A percentile compares a stretch with the other conserved stretches of the same genome.
Evolutionary conservation across 305 asterid genomes (phyloP).

Genomic region (Solanum hybrid): DNA sequence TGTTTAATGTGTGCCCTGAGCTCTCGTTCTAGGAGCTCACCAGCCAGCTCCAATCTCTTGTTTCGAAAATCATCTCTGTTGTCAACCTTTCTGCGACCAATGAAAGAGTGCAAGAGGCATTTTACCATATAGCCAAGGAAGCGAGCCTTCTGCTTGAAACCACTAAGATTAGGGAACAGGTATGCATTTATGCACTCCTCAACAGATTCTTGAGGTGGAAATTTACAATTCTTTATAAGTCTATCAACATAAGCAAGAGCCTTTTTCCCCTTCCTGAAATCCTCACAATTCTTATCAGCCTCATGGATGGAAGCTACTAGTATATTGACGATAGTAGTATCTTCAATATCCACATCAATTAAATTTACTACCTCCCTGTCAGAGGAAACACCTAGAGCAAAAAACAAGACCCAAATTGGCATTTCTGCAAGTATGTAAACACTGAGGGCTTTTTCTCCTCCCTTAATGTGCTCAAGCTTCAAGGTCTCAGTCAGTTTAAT

Average conservation of each 20-base stretch:
- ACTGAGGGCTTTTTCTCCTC: constrained; percentile 54
- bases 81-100: constrained; percentile 67
- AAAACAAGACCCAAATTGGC: constrained; percentile 84
- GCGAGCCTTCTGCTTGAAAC: constrained; percentile 56
- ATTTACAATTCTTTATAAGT: constrained; percentile 41
- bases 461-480: constrained; percentile 42
- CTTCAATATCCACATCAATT: constrained; percentile 47
- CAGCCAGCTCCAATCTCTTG: constrained; percentile 90
- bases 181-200: constrained; percentile 52
- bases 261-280: constrained; percentile 45
- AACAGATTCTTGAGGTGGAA: constrained; percentile 69
- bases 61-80: constrained; percentile 84
- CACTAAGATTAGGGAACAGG: constrained; percentile 58
- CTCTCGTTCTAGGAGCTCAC: constrained; percentile 82
- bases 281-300: constrained; percentile 59
- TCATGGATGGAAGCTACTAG: constrained; percentile 66
- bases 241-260: constrained; percentile 37
- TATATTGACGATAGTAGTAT: constrained; percentile 41
- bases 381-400: constrained; percentile 69
- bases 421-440: constrained; percentile 60
- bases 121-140: constrained; percentile 89
- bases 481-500: constrained; percentile 50
- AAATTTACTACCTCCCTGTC: constrained; percentile 61
- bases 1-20: constrained; percentile 78
- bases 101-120: constrained; percentile 67